Evolutionary conservation across 495 filamentous ascomycete genomes (phyloP), one percentile per base, ranked within the genome.

Genomic region (Trichocladium antarcticum): DNA sequence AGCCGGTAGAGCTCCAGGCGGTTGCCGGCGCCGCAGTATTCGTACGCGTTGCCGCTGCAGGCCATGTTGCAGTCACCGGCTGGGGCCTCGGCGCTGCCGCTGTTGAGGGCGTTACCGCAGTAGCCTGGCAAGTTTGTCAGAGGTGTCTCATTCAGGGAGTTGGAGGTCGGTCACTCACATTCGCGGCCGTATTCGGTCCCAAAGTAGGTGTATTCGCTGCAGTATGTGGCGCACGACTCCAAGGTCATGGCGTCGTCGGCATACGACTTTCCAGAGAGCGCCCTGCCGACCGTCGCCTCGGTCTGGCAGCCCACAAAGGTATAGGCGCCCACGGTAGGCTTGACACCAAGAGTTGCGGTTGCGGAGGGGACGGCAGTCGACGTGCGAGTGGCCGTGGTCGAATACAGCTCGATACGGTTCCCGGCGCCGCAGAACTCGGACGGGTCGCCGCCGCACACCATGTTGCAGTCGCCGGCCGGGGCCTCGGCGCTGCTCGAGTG

Each of bases 401-500:
- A 65, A 44, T 75, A 75, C 27, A 74, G 51, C 48, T 73, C 65
- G 16, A 75, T 50, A 11, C 72, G 60, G 44, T 72, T 64, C 14
- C 68, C 62, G 6, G 61, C 68, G 17, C 72, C 72, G 51, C 72
- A 75, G 56, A 64, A 73, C 42, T 72, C 62, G 10, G 50, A 59
- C 14, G 50, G 41, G 37, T 73, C 65, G 19, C 72, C 74, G n/a
- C 61, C 59, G 54, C 73, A 76, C n/a, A 67, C 45, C 60, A 74
- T 70, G 51, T 64, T 71, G 54, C 72, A 78, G 17, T 79, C 73
- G n/a, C 47, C 49, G 11, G 47, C 21, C 55, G 56, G 51, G 27
- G 71, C 65, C 15, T 66, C 53, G 21, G 51, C 54, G 62, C 68
- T 75, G 48, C 55, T 62, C 15, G 66, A 28, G 12, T 65, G 42